Percentiles rank a stretch among this genome's conserved stretches.
These are phyloP conservation scores for Hymenochaete sp. DNA, from an alignment of 1,284 basidiomycete species.

Conservation along the genomic window DNA sequence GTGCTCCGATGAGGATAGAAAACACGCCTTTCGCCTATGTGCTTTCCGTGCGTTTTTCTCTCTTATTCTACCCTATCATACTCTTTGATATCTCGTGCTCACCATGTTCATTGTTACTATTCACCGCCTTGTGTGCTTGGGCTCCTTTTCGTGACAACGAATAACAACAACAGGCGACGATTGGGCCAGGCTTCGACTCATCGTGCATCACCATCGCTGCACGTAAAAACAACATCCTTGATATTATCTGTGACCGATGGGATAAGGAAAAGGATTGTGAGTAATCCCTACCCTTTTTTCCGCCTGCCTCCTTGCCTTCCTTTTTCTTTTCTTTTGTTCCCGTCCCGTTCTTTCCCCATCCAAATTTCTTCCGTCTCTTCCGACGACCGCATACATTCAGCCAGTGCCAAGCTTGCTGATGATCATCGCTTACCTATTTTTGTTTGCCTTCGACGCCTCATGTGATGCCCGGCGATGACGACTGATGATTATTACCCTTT, in stretches of 20 bases:
- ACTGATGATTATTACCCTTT: no score
- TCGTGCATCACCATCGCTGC: constrained; percentile 25
- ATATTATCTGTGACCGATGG: constrained; percentile 25
- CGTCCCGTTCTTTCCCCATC: no score
- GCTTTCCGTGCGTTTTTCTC: constrained; percentile 14
- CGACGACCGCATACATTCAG: no score
- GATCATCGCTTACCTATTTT: no score
- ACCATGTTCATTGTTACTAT: not conserved
- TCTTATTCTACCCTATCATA: not conserved
- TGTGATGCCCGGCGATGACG: no score
- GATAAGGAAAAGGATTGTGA: constrained; percentile 25
- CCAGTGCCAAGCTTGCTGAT: no score
- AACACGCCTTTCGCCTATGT: constrained; percentile 20
- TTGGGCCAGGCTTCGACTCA: constrained; percentile 23
- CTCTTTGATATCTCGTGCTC: not conserved
- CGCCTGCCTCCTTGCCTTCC: not conserved
- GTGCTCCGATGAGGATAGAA: constrained; percentile 22
- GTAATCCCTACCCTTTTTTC: constrained; percentile 13
- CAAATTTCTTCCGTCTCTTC: no score
- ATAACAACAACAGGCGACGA: no score
- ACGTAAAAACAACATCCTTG: constrained; percentile 22
- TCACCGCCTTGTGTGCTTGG: not conserved
- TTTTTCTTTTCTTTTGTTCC: no score
- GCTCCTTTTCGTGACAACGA: no score
- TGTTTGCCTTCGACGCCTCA: no score